Conservation (phyloP, 2,329 filamentous ascomycete genomes). For the Helminthosporium solani region DNA sequence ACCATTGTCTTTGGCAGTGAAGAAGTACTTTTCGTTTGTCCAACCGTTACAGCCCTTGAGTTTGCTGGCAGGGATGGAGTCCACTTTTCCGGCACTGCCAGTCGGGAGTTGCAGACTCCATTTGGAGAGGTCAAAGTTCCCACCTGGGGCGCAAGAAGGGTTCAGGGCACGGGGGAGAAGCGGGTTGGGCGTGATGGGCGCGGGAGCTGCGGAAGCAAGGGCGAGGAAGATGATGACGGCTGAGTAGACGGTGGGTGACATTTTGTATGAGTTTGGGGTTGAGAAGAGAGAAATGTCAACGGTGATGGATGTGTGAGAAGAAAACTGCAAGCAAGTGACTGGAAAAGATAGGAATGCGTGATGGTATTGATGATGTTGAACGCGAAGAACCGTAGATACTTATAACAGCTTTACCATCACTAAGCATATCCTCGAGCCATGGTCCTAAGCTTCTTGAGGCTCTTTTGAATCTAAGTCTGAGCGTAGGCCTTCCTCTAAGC, state of each 20-base stretch:
- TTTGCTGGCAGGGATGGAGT: constrained; percentile 29
- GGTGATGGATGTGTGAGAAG: neutral
- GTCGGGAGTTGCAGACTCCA: constrained; percentile 46
- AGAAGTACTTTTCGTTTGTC: constrained; percentile 38
- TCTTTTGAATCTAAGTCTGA: neutral
- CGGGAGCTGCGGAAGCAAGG: constrained; percentile 8
- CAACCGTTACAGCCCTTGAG: constrained; percentile 44
- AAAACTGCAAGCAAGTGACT: neutral
- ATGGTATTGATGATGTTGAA: neutral
- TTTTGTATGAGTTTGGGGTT: neutral
- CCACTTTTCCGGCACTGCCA: constrained; percentile 29
- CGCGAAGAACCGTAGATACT: neutral
- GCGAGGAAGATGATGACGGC: constrained; percentile 10
- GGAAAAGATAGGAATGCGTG: neutral
- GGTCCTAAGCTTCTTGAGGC: neutral
- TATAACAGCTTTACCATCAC: neutral
- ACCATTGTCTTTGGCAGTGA: constrained; percentile 36
- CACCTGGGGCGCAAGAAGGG: constrained; percentile 20
- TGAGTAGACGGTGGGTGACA: constrained; percentile 7
- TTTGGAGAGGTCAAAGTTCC: constrained; percentile 18
- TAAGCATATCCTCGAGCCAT: neutral
- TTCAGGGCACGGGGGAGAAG: constrained; percentile 7
- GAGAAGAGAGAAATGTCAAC: neutral
- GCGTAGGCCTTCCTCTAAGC: neutral
- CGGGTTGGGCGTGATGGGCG: constrained; percentile 10